These are phyloP conservation scores for Nicotiana benthamiana DNA, from an alignment of 257 asterid genomes.

Conservation along the genomic window DNA sequence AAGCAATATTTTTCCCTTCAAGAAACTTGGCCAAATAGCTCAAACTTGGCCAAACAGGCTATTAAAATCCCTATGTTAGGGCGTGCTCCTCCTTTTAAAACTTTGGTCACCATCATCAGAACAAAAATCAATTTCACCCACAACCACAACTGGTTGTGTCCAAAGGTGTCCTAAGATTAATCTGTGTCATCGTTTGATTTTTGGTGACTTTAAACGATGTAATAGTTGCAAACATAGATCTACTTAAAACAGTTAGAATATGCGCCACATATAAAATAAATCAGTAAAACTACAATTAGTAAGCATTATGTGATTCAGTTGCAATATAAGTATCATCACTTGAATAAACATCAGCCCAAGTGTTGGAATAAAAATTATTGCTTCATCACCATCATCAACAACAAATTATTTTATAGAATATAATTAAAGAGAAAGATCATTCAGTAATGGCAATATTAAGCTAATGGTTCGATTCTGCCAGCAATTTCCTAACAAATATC, in stretches of 20 bases:
- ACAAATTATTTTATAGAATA: no score
- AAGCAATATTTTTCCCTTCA: no score
- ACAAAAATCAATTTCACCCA: conserved; percentile 19
- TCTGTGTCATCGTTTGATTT: conserved; percentile 19
- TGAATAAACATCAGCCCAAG: conserved; percentile 26
- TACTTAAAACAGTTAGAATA: not conserved
- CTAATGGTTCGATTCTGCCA: conserved; percentile 92
- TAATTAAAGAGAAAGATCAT: not conserved
- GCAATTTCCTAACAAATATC: conserved; percentile 58
- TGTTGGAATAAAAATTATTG: conserved; percentile 27
- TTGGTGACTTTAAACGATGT: not conserved
- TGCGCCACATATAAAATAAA: not conserved
- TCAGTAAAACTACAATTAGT: not conserved
- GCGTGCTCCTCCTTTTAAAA: no score
- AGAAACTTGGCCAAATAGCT: no score
- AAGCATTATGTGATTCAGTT: conserved; percentile 19
- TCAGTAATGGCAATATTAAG: not conserved
- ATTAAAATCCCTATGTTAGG: no score
- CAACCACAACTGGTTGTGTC: conserved; percentile 22
- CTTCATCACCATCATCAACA: conserved; percentile 26
- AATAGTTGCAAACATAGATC: not conserved
- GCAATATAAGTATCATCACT: conserved; percentile 17
- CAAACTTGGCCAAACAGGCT: no score
- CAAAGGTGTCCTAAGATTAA: conserved; percentile 39
- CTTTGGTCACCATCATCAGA: conserved; percentile 33